Base-by-base conservation (phyloP, 495 filamentous ascomycete species). In the Alectoria sarmentosa region DNA sequence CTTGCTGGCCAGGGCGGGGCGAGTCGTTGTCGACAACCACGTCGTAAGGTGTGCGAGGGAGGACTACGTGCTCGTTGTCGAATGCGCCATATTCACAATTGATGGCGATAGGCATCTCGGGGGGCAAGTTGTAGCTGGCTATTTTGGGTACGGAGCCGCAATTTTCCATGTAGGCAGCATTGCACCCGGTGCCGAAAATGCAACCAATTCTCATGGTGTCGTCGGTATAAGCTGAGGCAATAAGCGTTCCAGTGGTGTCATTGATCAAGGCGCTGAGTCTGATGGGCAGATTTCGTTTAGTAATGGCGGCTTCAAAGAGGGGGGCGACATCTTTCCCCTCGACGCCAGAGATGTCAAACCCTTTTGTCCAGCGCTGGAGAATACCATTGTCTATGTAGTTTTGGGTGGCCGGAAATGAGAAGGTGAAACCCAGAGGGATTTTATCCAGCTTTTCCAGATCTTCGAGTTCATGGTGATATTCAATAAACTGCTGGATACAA, bases 81-180 rank as follows among this genome's bases (percentile, higher is more conserved):
- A 98, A 98, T 59, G 94, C 95, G 58, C 94, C 94, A 82, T 92
- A 98, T 77, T 98, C 94, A 80, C 94, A 98, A 82, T 98, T 98
- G 79, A 98, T 98, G 54, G 92, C 94, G 77, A 98, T 93, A 57
- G 90, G 91, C 73, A 88, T 88, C 62, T 92, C 86, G 2, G 92
- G 83, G 46, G 91, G 90, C n/a, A 98, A 83, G 65, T 93, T 92
- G 82, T 95, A 83, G 79, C 97, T 89, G 14, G 89, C 92, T 52
- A 98, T 83, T 80, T 98, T 98, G 67, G 93, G 93, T 48, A 98
- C 86, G 3, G 89, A 91, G 44, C 92, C 93, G 65, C 84, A 87
- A 71, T 93, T 78, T 76, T 98, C 94, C 88, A 98, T 95, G 78
- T 98, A 98, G 42, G 94, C 94, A 60, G 94, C 95, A 73, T 98